Base-by-base conservation (phyloP, 495 filamentous ascomycete species). In the Aspergillus kassunensis region DNA sequence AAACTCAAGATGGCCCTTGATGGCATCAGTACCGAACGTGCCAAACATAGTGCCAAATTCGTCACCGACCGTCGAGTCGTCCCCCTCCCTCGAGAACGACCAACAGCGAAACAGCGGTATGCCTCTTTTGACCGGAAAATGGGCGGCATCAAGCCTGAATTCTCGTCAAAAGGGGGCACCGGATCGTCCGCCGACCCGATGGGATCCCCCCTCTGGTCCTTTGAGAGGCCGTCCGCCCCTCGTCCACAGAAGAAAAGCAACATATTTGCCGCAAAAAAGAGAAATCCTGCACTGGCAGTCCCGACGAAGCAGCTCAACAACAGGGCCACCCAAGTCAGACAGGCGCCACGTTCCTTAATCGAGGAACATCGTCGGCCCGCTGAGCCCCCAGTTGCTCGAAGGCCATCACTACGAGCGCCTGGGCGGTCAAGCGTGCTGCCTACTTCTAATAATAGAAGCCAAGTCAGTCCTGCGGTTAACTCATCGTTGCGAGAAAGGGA, bases 1-100 rank as follows among this genome's bases (percentile, higher is more conserved):
- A 64, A 59, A 29, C 61, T 84, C 39, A 77, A 75, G 42, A 68
- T 70, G 57, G 69, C 71, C 3, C 59, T 83, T 44, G 70, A 77
- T 27, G 73, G 70, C 2, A 71, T 82, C 48, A 74, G 73, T 44
- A 70, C 73, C 20, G 68, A 78, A 36, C 69, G 73, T n/a, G 71
- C 66, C 4, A 68, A 70, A 25, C 65, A 80, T 44, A 73, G 70
- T 7, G 67, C 71, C 18, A 74, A 76, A 44, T 62, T 81, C 19
- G 66, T 78, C 23, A 51, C 64, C 29, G 63, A 69, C 41, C 58
- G 65, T 31, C 60, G 61, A 2, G 44, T 50, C 10, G 44, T 60
- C 31, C 53, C 50, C 23, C 52, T 70, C 33, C 60, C 70, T 16
- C 59, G 56, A 18, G 51, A 58, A 34, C 46, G 61, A 23, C 67